These are phyloP conservation scores for Phytopythium montanum DNA, from an alignment of 352 stramenopile genomes.

Conservation along the genomic window DNA sequence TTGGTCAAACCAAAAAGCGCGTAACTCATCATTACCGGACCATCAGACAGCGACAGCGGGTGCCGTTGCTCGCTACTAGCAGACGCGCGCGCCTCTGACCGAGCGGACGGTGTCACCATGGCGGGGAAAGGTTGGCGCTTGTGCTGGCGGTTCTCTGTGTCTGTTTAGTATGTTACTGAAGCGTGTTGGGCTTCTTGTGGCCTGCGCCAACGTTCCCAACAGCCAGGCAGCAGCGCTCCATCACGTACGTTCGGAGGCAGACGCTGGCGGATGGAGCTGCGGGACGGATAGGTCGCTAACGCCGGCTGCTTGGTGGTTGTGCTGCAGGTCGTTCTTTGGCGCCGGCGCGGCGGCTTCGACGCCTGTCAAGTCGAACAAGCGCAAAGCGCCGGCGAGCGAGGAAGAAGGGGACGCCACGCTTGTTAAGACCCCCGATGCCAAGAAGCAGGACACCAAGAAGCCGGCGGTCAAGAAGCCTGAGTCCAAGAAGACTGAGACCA, in stretches of 20 bases:
- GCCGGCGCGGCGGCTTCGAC: constrained; percentile 16
- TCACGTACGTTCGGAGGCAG: constrained; percentile 37
- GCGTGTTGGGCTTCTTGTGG: neutral
- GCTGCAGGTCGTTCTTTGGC: constrained; percentile 56
- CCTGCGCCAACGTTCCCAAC: neutral
- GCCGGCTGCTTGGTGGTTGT: neutral
- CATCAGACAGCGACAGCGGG: neutral
- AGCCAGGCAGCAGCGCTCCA: constrained; percentile 53
- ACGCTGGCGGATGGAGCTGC: neutral
- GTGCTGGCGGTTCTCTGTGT: no score
- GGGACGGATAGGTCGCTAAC: neutral
- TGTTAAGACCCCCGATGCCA: neutral
- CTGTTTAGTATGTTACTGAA: neutral
- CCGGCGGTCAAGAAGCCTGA: neutral
- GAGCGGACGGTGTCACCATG: constrained; percentile 7
- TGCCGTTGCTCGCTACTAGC: neutral
- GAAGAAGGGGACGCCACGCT: constrained; percentile 6
- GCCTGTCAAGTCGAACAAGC: constrained; percentile 31
- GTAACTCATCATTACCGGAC: constrained; percentile 3
- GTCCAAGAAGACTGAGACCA: neutral
- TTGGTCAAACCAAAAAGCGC: neutral
- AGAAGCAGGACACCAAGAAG: constrained; percentile 2
- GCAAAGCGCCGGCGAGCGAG: constrained; percentile 3
- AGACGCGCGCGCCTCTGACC: neutral
- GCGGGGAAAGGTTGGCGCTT: constrained; percentile 22